Conservation (phyloP, 768 basidiomycete species). For the Suillus spraguei region DNA sequence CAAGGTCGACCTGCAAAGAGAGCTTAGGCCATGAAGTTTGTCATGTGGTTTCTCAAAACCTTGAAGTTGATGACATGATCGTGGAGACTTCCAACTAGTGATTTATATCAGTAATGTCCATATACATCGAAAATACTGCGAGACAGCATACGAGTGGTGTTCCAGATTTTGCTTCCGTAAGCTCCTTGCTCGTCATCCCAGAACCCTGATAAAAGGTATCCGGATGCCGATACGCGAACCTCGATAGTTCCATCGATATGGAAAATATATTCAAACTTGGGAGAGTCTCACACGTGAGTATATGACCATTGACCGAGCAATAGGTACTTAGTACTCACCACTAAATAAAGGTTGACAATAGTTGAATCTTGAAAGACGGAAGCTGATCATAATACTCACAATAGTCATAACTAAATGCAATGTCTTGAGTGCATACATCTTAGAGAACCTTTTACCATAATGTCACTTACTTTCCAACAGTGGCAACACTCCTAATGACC, state of each 20-base stretch:
- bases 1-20: slow-evolving; percentile 54
- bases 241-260: slow-evolving; percentile 69
- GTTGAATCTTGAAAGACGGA: slow-evolving; percentile 4
- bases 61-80: slow-evolving; percentile 71
- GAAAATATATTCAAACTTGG: slow-evolving; percentile 66
- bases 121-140: background rate
- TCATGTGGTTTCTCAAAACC: slow-evolving; percentile 24
- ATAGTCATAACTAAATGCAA: slow-evolving; percentile 50
- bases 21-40: slow-evolving; percentile 4
- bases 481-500: slow-evolving; percentile 56
- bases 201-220: slow-evolving; percentile 67
- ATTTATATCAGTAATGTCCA: background rate
- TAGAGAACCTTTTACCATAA: background rate
- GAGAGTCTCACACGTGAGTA: background rate
- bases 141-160: slow-evolving; percentile 49
- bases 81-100: slow-evolving; percentile 64
- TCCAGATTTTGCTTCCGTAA: slow-evolving; percentile 60
- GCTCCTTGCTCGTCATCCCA: slow-evolving; percentile 51
- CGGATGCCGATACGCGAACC: slow-evolving; percentile 65
- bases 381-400: slow-evolving; percentile 35
- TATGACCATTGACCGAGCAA: background rate
- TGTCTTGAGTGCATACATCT: slow-evolving; percentile 3
- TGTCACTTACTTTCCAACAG: slow-evolving; percentile 60
- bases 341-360: slow-evolving; percentile 19
- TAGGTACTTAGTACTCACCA: slow-evolving; percentile 30